Base-by-base conservation (phyloP, 495 filamentous ascomycete genomes). In the Xylaria acuta region DNA sequence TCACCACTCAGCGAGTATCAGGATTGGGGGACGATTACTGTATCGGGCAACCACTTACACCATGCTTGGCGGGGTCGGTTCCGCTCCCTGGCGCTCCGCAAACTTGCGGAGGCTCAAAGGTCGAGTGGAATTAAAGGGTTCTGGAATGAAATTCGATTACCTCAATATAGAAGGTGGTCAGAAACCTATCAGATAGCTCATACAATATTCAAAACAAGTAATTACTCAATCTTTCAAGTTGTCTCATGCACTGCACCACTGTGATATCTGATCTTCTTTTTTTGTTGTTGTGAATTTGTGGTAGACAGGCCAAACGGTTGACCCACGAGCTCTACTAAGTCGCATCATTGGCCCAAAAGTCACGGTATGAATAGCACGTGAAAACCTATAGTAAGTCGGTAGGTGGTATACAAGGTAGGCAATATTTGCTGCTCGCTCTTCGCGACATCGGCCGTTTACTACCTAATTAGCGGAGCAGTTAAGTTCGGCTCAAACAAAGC, bases 21-120 rank as follows among this genome's bases (percentile, higher is more conserved):
- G 74, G 73, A 76, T 78, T 72, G 74, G 59, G 69, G 32, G 66
- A 58, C 53, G 34, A 62, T 69, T 77, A 74, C 77, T 76, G 74
- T 76, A 78, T 65, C 45, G 65, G 76, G 75, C 74, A 79, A 76
- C 68, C 64, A 74, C 54, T 58, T 73, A 72, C 59, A 64, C 64
- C 63, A 51, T 69, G 60, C 56, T 64, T 72, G 65, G 73, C 67
- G 76, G 76, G 76, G 74, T 59, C 64, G 41, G 43, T 69, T 74
- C 74, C 74, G 76, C 77, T 76, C 76, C 77, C 77, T 77, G 72
- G 74, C 69, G 54, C 72, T 74, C 56, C 69, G 74, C 74, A 70
- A 72, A 74, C 36, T 32, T 30, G 38, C 41, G 59, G 38, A 47
- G 54, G 70, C 45, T 64, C 22, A 53, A 66, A 65, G 69, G 69